Base-by-base conservation (phyloP, 2,329 filamentous ascomycete genomes). In the Venturia pyrina region DNA sequence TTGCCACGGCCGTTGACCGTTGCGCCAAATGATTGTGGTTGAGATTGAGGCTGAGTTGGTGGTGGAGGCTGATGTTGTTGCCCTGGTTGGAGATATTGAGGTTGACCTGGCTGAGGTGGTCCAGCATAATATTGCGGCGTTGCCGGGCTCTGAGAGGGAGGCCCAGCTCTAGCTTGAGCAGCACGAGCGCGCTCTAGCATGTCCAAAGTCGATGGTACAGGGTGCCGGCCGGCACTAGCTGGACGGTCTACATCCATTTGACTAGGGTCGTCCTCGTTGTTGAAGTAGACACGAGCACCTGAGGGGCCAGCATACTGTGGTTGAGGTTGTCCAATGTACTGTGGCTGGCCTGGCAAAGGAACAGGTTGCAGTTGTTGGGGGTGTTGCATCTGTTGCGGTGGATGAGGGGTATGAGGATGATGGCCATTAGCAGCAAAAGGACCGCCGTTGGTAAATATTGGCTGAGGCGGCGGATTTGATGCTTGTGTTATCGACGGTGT, bases 141-240 rank as follows among this genome's bases (percentile, higher is more conserved):
- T 4, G 53, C 15, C 10, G 53, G 28, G 32, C 53, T 59, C 24
- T 43, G 60, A 15, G 37, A 28, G 24, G 60, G 53, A 43, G 50
- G 53, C 34, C 53, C 63, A 24, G 63, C 63, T 41, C 63, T 57
- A 40, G 48, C 48, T n/a, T 59, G 48, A 17, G 63, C 63, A 19
- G 63, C 63, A 19, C 63, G 44, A 15, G 63, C 63, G 41, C 53
- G 48, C 24, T 65, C 63, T 50, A 65, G 53, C 63, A 65, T 53
- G 13, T 57, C 48, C 34, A 41, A 37, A 17, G 63, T 65, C 46
- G 62, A 48, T 50, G 62, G 62, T 10, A 64, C 44, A 32, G 41
- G 40, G 7, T 34, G 7, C n/a, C 53, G 53, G 8, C 53, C 53
- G 53, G 53, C 53, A 59, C 53, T 59, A 21, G 28, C 15, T 59